These are phyloP conservation scores for Kregervanrija delftensis DNA, from an alignment of 805 yeast species.

Conservation along the genomic window DNA sequence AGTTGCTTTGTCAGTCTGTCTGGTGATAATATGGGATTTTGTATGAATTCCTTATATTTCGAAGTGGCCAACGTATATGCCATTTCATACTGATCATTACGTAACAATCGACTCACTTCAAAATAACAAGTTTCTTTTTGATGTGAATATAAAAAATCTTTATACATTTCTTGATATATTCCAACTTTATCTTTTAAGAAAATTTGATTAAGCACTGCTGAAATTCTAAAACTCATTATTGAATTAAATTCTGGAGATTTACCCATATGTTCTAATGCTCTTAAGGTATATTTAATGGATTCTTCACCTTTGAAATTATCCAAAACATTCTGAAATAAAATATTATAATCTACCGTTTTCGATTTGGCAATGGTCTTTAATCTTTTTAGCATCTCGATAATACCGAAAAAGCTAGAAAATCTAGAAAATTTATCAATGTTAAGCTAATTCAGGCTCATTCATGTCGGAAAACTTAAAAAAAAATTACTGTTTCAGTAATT, in stretches of 20 bases:
- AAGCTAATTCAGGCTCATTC: no score
- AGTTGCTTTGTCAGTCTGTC: slow-evolving; percentile 4
- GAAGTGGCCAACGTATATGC: slow-evolving; percentile 11
- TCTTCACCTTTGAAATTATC: not conserved
- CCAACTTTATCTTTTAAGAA: slow-evolving; percentile 9
- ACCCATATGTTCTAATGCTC: slow-evolving; percentile 1
- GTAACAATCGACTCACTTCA: slow-evolving; percentile 14
- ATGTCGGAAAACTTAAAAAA: no score
- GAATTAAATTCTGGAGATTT: not conserved
- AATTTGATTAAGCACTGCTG: slow-evolving; percentile 11
- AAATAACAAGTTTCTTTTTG: slow-evolving; percentile 9
- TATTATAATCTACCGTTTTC: no score
- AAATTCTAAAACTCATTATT: slow-evolving; percentile 1
- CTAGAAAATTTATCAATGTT: no score
- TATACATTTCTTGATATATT: slow-evolving; percentile 9
- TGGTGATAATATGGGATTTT: not conserved
- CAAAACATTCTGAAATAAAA: not conserved
- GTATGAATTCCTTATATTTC: slow-evolving; percentile 3
- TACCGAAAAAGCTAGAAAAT: no score
- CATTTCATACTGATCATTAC: slow-evolving; percentile 16
- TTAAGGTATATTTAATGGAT: not conserved
- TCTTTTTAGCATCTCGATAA: no score
- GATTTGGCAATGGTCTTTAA: no score
- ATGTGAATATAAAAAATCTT: slow-evolving; percentile 4
- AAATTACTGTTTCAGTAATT: no score